phyloP scores from a whole-genome alignment of 768 basidiomycete species.

The Tylopilus felleus region DNA sequence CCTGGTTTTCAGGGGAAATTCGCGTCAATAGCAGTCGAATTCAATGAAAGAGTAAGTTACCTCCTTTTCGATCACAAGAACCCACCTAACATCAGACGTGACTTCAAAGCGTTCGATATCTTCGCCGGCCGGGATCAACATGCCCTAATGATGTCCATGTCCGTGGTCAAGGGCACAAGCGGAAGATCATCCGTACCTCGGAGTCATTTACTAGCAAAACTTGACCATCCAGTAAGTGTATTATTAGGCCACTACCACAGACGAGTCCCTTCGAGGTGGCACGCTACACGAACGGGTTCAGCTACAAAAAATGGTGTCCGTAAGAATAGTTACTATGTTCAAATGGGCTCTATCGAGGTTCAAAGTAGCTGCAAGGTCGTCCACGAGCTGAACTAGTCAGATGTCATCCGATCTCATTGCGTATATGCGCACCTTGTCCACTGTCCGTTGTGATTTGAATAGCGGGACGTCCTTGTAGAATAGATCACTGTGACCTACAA shows the following conservation, averaged over 20 bases:
- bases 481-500: conserved; percentile 58
- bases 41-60: conserved; percentile 35
- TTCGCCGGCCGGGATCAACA: conserved; percentile 74
- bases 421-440: conserved; percentile 59
- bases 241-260: conserved; percentile 58
- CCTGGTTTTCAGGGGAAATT: conserved; percentile 45
- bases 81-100: conserved; percentile 59
- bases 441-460: conserved; percentile 73
- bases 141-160: conserved; percentile 45
- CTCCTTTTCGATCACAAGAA: conserved; percentile 93
- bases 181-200: conserved; percentile 43
- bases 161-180: background rate
- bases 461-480: conserved; percentile 82
- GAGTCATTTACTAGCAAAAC: conserved; percentile 47
- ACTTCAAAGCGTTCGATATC: conserved; percentile 63
- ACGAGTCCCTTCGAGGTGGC: conserved; percentile 89
- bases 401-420: background rate
- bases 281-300: conserved; percentile 45
- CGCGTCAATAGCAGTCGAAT: background rate
- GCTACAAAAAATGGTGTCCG: background rate
- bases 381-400: conserved; percentile 61
- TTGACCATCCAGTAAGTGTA: conserved; percentile 58
- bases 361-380: conserved; percentile 86
- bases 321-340: conserved; percentile 54
- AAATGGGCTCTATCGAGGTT: conserved; percentile 69